Evolutionary conservation across 1,139 yeast genomes (phyloP), one percentile per base, ranked within the genome.

Genomic region (Saccharomyces hybrid): DNA sequence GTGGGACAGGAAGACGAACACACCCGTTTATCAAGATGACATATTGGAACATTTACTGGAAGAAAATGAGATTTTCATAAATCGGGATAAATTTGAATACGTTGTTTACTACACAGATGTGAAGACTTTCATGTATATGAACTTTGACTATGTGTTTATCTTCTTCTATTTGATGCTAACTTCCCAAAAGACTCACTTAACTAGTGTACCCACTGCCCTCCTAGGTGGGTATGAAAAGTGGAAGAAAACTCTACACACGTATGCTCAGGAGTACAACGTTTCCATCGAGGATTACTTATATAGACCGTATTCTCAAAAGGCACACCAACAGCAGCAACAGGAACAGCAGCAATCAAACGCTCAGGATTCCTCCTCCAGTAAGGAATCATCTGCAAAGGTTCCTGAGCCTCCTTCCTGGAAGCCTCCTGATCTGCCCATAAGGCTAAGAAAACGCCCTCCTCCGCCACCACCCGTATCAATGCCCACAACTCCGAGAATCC

Each of bases 31-130:
- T 23, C 57, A 74, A 1, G 78, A 75, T 54, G 70, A 64, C 42
- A 77, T 72, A 53, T 67, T 81, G 48, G 82, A 78, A 58, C 63
- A 61, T 3, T 61, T 74, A 14, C 64, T 83, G 48, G 5, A 63
- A 63, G 60, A 56, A 63, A 13, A 62, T 49, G 55, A 60, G 2
- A 56, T 72, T 50, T 82, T 84, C 59, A 68, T 68, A 44, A 72
- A 75, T 13, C 65, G 88, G 58, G 69, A 73, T 52, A 70, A 69
- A 29, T 86, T 76, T 62, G 84, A 83, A 53, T 67, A 77, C 41
- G 73, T 86, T 7, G 80, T 85, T 2, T 62, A 82, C 3, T 80
- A 84, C 63, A 81, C 79, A 49, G 76, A 75, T 55, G 64, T 65
- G 56, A 63, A 62, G 26, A 73, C 75, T 1, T 69, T 61, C 51